Evolutionary conservation across 495 filamentous ascomycete species (phyloP), one percentile per base, ranked within the genome.

Genomic region (Bathelium albidoporum): DNA sequence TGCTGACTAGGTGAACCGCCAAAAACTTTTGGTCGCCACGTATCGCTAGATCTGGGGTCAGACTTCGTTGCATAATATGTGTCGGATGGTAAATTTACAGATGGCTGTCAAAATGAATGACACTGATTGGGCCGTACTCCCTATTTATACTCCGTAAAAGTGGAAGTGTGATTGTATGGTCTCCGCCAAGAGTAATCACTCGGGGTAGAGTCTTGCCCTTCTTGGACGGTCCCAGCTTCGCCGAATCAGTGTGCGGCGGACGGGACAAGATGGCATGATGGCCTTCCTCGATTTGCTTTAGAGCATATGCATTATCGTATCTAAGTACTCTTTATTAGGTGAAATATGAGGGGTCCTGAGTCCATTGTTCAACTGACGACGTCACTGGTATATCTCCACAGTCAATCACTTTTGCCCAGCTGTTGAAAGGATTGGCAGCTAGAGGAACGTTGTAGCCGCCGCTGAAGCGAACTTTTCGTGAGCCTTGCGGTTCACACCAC

Each of bases 21-120:
- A 66, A 87, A 87, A 43, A 93, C 90, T 58, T 75, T 76, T 11
- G 83, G 84, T 58, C 77, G 79, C 83, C 84, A 87, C 16, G 84
- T 82, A 64, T 87, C 84, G 32, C 80, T 82, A 58, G 53, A 11
- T 34, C 34, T 58, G 43, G 18, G 32, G n/a, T 60, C 31, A 49
- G 59, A 9, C n/a, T 31, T 53, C 0, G 43, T n/a, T 2, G 32
- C 0, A 1, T 39, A 1, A 9, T 11, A 32, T 18, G 26, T 26
- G 14, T n/a, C 26, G 20, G 32, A 44, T 26, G 29, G 58, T 58
- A 2, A 11, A 53, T 75, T 70, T 71, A 82, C 69, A 77, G 69
- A 69, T 77, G 75, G 63, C 70, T 73, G 64, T 77, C 75, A 65
- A 77, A 77, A 65, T 77, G 75, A 52, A 77, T 75, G 45, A 77